phyloP scores from a whole-genome alignment of 306 rosid genomes.

The Benincasa hispida region DNA sequence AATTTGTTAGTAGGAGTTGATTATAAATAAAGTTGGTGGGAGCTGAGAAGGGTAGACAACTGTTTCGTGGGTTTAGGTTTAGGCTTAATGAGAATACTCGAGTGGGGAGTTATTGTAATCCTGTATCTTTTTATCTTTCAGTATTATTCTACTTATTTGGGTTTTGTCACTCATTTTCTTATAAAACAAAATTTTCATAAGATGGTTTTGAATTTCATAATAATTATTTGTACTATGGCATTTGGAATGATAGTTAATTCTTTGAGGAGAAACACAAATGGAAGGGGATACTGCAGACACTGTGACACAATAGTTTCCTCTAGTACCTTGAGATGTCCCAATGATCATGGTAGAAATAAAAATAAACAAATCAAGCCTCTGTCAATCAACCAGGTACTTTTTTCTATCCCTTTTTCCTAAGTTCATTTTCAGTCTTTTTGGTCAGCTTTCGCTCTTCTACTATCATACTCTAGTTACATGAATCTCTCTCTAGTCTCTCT shows the following conservation, averaged over 20 bases:
- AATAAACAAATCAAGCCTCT: slow-evolving; percentile 41
- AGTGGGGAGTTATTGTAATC: background rate
- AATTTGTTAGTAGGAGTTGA: background rate
- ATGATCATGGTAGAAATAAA: slow-evolving; percentile 21
- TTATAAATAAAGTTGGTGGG: background rate
- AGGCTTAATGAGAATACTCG: background rate
- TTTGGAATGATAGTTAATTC: slow-evolving; percentile 32
- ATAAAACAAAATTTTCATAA: background rate
- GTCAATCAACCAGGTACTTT: slow-evolving; percentile 43
- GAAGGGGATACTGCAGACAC: slow-evolving; percentile 59
- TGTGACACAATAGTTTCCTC: slow-evolving; percentile 66
- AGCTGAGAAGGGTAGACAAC: background rate
- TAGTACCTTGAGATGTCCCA: slow-evolving; percentile 46
- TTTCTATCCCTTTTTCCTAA: background rate
- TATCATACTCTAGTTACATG: background rate
- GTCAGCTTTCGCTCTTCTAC: background rate
- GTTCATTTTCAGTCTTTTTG: background rate
- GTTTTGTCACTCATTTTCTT: background rate
- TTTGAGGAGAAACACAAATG: slow-evolving; percentile 32
- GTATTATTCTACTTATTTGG: background rate
- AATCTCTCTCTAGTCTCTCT: background rate
- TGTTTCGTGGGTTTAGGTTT: background rate
- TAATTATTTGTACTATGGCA: background rate
- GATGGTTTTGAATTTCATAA: background rate
- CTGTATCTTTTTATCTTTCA: background rate